phyloP scores from a whole-genome alignment of 169 alveolate species.

The Theileria annulata region DNA sequence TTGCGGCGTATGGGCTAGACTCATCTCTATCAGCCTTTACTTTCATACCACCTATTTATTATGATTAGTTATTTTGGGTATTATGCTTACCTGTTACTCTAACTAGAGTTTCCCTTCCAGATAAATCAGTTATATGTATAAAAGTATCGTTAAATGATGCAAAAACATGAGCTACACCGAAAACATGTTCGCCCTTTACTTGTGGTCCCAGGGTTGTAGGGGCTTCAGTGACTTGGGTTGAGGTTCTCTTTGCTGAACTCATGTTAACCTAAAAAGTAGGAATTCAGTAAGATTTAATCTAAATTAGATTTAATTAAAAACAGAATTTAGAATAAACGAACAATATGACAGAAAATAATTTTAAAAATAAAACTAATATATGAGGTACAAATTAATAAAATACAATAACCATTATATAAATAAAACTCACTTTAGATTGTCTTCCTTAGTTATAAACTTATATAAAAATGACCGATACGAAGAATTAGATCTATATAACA shows the following conservation, averaged over 20 bases:
- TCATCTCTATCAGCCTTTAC: conserved; percentile 99
- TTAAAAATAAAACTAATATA: not conserved
- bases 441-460: conserved; percentile 11
- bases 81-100: conserved; percentile 91
- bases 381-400: not conserved
- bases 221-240: conserved; percentile 62
- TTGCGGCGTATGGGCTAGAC: conserved; percentile 99
- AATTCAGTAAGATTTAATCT: not conserved
- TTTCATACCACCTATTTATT: conserved; percentile 95
- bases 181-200: conserved; percentile 90
- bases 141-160: conserved; percentile 99
- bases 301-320: not conserved
- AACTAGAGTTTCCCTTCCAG: conserved; percentile 98
- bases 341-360: not conserved
- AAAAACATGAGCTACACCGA: conserved; percentile 98
- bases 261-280: conserved; percentile 18
- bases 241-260: conserved; percentile 38
- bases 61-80: not conserved
- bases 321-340: not conserved
- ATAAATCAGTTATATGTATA: conserved; percentile 99
- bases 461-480: not conserved
- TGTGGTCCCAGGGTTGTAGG: conserved; percentile 77
- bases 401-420: not conserved
- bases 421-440: not conserved
- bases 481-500: not conserved